Evolutionary conservation across 306 rosid species (phyloP), one percentile per base, ranked within the genome.

Genomic region (Betula pendula): DNA sequence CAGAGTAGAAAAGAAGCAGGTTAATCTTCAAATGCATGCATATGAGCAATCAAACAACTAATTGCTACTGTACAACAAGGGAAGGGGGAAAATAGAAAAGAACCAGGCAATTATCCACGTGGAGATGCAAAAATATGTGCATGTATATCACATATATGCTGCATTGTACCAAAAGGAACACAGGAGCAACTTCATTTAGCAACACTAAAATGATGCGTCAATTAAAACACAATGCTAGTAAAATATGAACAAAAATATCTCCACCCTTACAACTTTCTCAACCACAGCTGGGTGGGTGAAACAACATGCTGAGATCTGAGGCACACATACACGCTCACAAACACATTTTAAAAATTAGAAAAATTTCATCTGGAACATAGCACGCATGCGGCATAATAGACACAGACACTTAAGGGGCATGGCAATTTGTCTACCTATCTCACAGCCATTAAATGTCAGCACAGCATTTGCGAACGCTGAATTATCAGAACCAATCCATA

Each of bases 401-500:
- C 45, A 73, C 3, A 52, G 3, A 48, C 19, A 29, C 0, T 1
- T 5, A 24, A 56, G 31, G 52, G 70, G 69, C 8, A 78, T 51
- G 50, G 27, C 51, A 75, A 62, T 45, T 50, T 67, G 66, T 71
- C 53, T 84, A 94, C 97, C 97, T 94, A 90, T 94, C 80, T 92
- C 96, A 81, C 96, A 92, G 59, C 86, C 78, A 86, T 92, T 90
- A 80, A 89, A 90, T 44, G 96, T 92, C 63, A 94, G 87, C 74
- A 92, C 96, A 68, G 85, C 86, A 88, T 86, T 92, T 42, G 93
- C 89, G 75, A 94, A 94, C 77, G 97, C 96, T 12, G 98, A 83
- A 86, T 89, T 89, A 66, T 90, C 91, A 47, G 70, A 81, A 70
- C 98, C 97, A 59, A 94, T 94, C 97, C 97, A 94, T 79, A 92